A percentile compares a stretch with the other conserved stretches of the same genome.
phyloP scores from a whole-genome alignment of 2,329 filamentous ascomycete species.

The Arthroderma sp. region DNA sequence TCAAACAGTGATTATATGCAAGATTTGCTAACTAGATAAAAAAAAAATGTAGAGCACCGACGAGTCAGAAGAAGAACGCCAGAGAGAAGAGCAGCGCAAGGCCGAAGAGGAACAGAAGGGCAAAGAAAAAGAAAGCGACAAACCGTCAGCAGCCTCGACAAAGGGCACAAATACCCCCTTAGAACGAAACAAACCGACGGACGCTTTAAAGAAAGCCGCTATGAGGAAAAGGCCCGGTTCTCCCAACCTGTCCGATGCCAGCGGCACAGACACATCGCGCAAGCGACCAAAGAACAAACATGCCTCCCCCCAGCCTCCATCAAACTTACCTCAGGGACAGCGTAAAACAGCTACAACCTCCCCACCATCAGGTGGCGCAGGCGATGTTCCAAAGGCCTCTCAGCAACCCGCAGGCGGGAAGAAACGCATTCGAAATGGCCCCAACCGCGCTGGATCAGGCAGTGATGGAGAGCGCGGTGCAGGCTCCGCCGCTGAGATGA shows the following conservation, averaged over 20 bases:
- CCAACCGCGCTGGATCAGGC: conserved; percentile 32
- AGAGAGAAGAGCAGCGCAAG: conserved; percentile 47
- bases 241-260: conserved; percentile 77
- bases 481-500: conserved; percentile 34
- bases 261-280: conserved; percentile 74
- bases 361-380: neutral
- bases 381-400: conserved; percentile 1
- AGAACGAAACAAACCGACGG: conserved; percentile 41
- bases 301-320: conserved; percentile 17
- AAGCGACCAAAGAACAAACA: conserved; percentile 67
- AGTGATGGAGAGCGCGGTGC: conserved; percentile 45
- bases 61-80: conserved; percentile 51
- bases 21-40: conserved; percentile 13
- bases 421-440: conserved; percentile 32
- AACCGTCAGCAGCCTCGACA: conserved; percentile 41
- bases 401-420: conserved; percentile 37
- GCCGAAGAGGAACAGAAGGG: conserved; percentile 44
- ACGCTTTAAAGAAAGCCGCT: conserved; percentile 39
- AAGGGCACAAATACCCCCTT: conserved; percentile 60
- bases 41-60: conserved; percentile 38
- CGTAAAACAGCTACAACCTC: conserved; percentile 3
- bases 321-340: conserved; percentile 4
- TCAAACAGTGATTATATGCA: conserved; percentile 13
- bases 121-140: conserved; percentile 37
- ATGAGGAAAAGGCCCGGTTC: conserved; percentile 74